Percentiles rank a stretch among this genome's conserved stretches.
phyloP scores from a whole-genome alignment of 805 yeast genomes.

The Candida anglica region DNA sequence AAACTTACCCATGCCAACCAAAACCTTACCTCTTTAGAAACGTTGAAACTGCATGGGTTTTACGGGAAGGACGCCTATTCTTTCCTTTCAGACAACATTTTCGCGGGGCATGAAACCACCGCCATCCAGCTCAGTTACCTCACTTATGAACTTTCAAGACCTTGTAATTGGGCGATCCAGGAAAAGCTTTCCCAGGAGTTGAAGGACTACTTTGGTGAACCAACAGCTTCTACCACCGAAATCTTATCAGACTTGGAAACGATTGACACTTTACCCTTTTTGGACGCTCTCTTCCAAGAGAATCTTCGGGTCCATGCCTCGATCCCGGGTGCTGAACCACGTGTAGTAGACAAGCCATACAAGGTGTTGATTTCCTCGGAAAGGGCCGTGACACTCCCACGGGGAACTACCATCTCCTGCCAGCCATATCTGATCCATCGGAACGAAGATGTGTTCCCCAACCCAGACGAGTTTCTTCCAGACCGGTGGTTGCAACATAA shows the following conservation, averaged over 20 bases:
- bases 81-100: slow-evolving; percentile 55
- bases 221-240: slow-evolving; percentile 10
- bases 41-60: slow-evolving; percentile 28
- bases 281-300: slow-evolving; percentile 63
- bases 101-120: slow-evolving; percentile 78
- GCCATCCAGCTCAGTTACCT: slow-evolving; percentile 61
- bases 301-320: slow-evolving; percentile 61
- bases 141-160: slow-evolving; percentile 55
- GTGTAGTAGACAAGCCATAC: slow-evolving; percentile 37
- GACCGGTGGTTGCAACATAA: slow-evolving; percentile 54
- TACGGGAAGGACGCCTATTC: slow-evolving; percentile 33
- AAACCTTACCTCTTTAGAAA: slow-evolving; percentile 29
- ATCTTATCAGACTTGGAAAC: slow-evolving; percentile 27
- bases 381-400: slow-evolving; percentile 38
- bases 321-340: slow-evolving; percentile 72
- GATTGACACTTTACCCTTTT: slow-evolving; percentile 52
- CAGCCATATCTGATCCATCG: slow-evolving; percentile 69
- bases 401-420: slow-evolving; percentile 53
- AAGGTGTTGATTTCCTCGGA: slow-evolving; percentile 19
- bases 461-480: slow-evolving; percentile 52
- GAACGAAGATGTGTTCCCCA: slow-evolving; percentile 43
- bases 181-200: slow-evolving; percentile 45
- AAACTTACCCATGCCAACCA: slow-evolving; percentile 5
- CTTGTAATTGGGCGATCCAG: slow-evolving; percentile 44
- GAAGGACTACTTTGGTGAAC: slow-evolving; percentile 26